Base-by-base conservation (phyloP, 2,329 filamentous ascomycete genomes). In the Alternaria ethzedia region DNA sequence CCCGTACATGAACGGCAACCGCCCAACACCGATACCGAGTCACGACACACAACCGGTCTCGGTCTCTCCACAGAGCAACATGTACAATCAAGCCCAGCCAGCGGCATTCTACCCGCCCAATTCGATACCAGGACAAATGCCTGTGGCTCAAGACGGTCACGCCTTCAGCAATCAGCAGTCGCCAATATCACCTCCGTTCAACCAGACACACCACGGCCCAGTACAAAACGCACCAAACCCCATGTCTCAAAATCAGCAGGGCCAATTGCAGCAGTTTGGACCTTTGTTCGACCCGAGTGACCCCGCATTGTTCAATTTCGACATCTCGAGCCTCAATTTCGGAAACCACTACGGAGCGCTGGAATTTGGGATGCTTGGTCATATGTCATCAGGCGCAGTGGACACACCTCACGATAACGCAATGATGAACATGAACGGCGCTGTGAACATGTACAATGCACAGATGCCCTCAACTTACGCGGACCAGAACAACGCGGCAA, bases 331-430 rank as follows among this genome's bases (percentile, higher is more conserved):
- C 63, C 87, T 97, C 78, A 96, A 96, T 78, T 99, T 98, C 79
- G 94, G 94, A 59, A 98, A 96, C 77, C 93, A 97, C 68, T 99
- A 98, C 76, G 95, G 94, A 64, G 95, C 94, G 17, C 86, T 97
- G 79, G 96, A 98, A 79, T 97, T 98, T 78, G 92, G 94, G 57
- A 97, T 98, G 88, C 87, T 99, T 0, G 94, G 93, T 26, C 95
- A 98, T 78, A 97, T 99, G 92, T 93, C 93, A 63, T 93, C 92
- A n/a, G 92, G 92, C 13, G 91, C 92, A 13, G 91, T 89, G n/a
- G 92, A 96, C 71, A 92, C 91, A 7, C 88, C 91, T 6, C 88
- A 89, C 58, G 92, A 96, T 63, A 78, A 73, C 46, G 71, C 66
- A 57, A 64, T 78, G 66, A 75, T 79, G 58, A 79, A 75, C 6